These are phyloP conservation scores for Elongisporangium anandrum DNA, from an alignment of 352 stramenopile genomes.

Conservation along the genomic window DNA sequence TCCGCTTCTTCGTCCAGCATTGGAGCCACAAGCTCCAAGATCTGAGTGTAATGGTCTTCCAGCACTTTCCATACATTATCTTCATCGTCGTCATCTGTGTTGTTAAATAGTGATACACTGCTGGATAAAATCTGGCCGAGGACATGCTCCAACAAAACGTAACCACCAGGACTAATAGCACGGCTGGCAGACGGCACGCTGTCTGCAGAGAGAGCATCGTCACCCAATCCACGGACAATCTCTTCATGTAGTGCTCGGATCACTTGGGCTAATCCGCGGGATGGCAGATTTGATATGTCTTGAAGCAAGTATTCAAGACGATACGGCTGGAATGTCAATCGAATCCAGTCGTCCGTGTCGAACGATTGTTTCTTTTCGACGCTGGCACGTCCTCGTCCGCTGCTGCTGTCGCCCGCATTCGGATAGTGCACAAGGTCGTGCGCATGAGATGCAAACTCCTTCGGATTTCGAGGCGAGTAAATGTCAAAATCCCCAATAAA, in stretches of 20 bases:
- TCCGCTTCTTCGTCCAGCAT: conserved; percentile 31
- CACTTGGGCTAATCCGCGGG: conserved; percentile 35
- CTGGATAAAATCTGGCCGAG: conserved; percentile 35
- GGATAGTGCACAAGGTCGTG: conserved; percentile 45
- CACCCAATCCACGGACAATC: conserved; percentile 29
- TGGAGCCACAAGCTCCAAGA: conserved; percentile 37
- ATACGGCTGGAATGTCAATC: conserved; percentile 56
- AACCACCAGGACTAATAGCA: conserved; percentile 44
- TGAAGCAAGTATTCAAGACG: conserved; percentile 59
- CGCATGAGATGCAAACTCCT: conserved; percentile 37
- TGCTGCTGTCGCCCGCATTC: neutral
- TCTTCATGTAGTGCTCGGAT: conserved; percentile 56
- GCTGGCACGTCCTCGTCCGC: neutral
- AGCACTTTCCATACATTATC: conserved; percentile 42
- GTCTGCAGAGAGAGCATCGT: neutral
- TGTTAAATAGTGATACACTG: conserved; percentile 26
- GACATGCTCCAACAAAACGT: conserved; percentile 67
- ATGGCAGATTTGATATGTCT: conserved; percentile 47
- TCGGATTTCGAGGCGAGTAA: conserved; percentile 2
- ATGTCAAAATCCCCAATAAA: neutral
- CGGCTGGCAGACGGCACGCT: neutral
- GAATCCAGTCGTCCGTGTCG: conserved; percentile 58
- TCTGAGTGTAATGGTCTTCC: conserved; percentile 42
- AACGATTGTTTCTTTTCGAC: conserved; percentile 23
- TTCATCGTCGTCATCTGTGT: conserved; percentile 24